Evolutionary conservation across 768 basidiomycete genomes (phyloP).

Genomic region (Suillus plorans): DNA sequence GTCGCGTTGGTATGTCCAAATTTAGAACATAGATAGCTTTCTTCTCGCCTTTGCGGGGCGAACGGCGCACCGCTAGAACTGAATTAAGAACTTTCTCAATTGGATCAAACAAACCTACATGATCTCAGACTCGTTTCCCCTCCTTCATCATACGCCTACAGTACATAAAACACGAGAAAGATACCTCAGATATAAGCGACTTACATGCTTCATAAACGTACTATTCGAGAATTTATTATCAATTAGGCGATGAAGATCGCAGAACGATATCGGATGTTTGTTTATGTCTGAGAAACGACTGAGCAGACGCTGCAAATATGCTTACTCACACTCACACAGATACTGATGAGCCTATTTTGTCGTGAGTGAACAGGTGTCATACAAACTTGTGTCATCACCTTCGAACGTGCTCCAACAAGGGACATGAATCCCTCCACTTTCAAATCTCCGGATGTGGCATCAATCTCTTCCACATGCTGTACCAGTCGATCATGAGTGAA

Average conservation of each 20-base stretch:
- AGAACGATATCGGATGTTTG: conserved; percentile 60
- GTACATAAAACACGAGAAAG: conserved; percentile 5
- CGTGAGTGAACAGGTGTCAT: conserved; percentile 16
- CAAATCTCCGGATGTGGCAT: conserved; percentile 47
- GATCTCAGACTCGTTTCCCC: conserved; percentile 42
- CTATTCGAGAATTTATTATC: conserved; percentile 66
- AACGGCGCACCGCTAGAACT: conserved; percentile 55
- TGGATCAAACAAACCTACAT: conserved; percentile 14
- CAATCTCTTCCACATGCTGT: conserved; percentile 70
- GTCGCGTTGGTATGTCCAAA: conserved; percentile 59
- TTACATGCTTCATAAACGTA: conserved; percentile 73
- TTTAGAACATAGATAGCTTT: conserved; percentile 84
- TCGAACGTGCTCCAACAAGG: conserved; percentile 70
- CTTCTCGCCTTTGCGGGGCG: conserved; percentile 77
- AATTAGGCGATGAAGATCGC: conserved; percentile 69
- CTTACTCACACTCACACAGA: conserved; percentile 58
- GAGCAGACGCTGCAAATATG: not conserved
- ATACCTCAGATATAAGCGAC: conserved; percentile 14
- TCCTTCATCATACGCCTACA: conserved; percentile 69
- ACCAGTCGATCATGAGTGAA: conserved; percentile 3
- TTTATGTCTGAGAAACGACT: conserved; percentile 64
- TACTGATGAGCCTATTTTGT: conserved; percentile 73
- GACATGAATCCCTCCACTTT: conserved; percentile 83
- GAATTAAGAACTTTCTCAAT: conserved; percentile 14
- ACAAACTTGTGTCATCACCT: conserved; percentile 43